These are phyloP conservation scores for Magnusiomyces suaveolens DNA, from an alignment of 1,139 yeast genomes.

Conservation along the genomic window DNA sequence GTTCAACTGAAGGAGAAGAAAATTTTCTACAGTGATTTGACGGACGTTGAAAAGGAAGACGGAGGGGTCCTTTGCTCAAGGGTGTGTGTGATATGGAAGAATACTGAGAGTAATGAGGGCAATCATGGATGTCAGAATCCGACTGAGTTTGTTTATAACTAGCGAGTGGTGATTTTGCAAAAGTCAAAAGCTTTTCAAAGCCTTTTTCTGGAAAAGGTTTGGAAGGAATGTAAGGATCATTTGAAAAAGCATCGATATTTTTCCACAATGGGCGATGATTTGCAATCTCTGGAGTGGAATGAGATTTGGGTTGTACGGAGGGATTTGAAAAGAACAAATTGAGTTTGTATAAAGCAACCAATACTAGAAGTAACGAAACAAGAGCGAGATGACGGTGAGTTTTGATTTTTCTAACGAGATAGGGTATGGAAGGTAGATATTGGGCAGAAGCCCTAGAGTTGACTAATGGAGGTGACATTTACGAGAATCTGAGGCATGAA, in stretches of 20 bases:
- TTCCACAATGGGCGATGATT: background rate
- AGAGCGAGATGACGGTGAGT: background rate
- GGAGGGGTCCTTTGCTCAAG: constrained; percentile 30
- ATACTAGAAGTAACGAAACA: background rate
- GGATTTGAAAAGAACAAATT: background rate
- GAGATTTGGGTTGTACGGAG: too few species aligned
- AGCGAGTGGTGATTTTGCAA: background rate
- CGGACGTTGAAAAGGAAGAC: constrained; percentile 71
- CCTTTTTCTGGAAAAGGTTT: background rate
- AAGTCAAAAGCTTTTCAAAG: background rate
- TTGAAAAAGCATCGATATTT: background rate
- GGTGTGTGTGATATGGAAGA: constrained; percentile 31
- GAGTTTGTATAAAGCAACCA: background rate
- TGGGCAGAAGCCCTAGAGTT: background rate
- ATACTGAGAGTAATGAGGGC: constrained; percentile 36
- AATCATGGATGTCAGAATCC: constrained; percentile 14
- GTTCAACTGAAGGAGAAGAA: constrained; percentile 51
- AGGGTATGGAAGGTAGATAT: background rate
- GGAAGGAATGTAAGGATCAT: background rate
- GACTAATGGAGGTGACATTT: background rate
- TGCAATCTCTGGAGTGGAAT: too few species aligned
- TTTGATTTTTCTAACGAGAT: background rate
- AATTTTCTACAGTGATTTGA: constrained; percentile 64
- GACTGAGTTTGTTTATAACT: background rate
- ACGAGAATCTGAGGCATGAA: too few species aligned